Evolutionary conservation across 768 basidiomycete genomes (phyloP).

Genomic region (Podaxis carcinomalis): DNA sequence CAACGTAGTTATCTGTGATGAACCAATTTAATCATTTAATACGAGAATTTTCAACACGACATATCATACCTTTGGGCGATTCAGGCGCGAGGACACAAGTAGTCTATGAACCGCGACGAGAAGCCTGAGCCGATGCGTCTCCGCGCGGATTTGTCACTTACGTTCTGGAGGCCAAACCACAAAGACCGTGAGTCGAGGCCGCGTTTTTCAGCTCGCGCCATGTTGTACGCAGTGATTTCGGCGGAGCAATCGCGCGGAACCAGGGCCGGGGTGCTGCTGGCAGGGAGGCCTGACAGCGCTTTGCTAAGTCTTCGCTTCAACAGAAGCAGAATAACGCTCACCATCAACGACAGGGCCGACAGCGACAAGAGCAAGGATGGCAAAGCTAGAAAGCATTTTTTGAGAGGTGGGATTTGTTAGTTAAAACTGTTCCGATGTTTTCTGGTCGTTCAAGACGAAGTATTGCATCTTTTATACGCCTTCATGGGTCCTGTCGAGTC

Average conservation of each 20-base stretch:
- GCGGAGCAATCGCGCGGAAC: constrained; percentile 20
- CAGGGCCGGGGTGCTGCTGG: constrained; percentile 6
- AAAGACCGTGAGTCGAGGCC: constrained; percentile 18
- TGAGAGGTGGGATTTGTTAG: background rate
- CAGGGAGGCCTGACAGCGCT: background rate
- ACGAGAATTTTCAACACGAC: too few species aligned
- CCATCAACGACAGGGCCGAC: constrained; percentile 5
- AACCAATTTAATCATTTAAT: background rate
- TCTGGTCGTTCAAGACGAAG: background rate
- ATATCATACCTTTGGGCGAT: constrained; percentile 12
- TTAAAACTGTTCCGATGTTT: background rate
- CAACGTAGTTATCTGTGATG: constrained; percentile 5
- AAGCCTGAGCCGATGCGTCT: background rate
- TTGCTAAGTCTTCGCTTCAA: background rate
- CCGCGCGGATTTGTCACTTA: background rate
- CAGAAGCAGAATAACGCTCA: background rate
- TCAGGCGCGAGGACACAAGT: constrained; percentile 22
- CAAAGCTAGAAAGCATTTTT: constrained; percentile 5
- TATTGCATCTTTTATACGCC: constrained; percentile 1
- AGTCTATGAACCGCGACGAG: constrained; percentile 7
- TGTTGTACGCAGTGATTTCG: constrained; percentile 14
- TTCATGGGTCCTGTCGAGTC: background rate
- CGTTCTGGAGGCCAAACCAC: constrained; percentile 19
- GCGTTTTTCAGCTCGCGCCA: constrained; percentile 16
- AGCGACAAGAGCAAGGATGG: background rate